Evolutionary conservation across 345 rosid genomes (phyloP), one percentile per base, ranked within the genome.

Genomic region (Acer saccharum): DNA sequence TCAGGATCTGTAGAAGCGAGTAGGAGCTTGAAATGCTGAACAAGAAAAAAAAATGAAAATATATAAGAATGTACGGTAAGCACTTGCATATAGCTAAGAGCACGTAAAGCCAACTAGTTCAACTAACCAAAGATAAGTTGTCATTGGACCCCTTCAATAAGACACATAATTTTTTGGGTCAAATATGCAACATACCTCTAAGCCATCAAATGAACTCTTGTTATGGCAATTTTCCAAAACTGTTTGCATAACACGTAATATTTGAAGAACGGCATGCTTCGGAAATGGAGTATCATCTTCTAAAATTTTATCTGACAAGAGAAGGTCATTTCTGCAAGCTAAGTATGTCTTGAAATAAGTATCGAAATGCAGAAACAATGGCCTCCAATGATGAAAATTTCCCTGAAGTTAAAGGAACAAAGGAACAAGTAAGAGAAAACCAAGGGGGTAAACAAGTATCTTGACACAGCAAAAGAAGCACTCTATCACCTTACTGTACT

Each of bases 351-450:
- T 93, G 89, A 95, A 90, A 82, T 95, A 95, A 75, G 89, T 87
- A 76, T 93, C 99, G 78, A 95, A 95, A 85, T 93, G 98, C 74
- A 91, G 89, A 89, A 95, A 93, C 81, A 95, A 71, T 1, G 94
- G 97, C 85, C 96, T 91, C 99, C 99, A 95, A 84, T 95, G 98
- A 89, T 93, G 96, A 82, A 93, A 93, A 83, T 90, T 95, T 17
- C 99, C 99, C 99, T 95, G 91, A 41, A 81, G 65, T 67, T 46
- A 82, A 84, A 25, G 68, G 72, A 27, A 71, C 84, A 80, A 86
- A 23, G 25, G 25, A 23, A 23, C 25, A 25, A 25, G 88, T 68
- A 4, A 71, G 57, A 72, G 74, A 66, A 69, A 21, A 64, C 20
- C 10, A 55, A 18, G 16, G 20, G 41, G 23, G 48, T 69, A 55